A percentile compares a stretch with the other conserved stretches of the same genome.
phyloP scores from a whole-genome alignment of 768 basidiomycete species.

The Pleurotus tuber-regium region DNA sequence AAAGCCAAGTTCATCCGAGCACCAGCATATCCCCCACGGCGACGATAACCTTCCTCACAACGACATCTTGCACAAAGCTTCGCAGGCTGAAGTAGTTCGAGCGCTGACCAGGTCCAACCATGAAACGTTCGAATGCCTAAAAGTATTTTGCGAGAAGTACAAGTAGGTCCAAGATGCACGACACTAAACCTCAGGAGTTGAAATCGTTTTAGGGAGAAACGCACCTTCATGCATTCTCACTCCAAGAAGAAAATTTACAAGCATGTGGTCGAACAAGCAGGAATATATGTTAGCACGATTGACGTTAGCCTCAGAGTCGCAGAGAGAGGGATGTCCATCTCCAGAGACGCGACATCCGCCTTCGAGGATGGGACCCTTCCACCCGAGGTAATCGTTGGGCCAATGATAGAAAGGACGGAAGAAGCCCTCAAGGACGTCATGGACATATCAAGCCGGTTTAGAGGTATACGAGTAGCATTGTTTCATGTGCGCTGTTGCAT shows the following conservation, averaged over 20 bases:
- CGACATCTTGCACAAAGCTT: neutral
- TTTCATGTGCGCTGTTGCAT: neutral
- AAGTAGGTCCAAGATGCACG: neutral
- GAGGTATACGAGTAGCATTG: neutral
- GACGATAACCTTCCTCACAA: neutral
- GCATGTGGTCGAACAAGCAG: neutral
- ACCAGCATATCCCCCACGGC: neutral
- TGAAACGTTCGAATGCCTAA: conserved; percentile 6
- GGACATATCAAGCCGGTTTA: neutral
- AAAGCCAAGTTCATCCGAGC: neutral
- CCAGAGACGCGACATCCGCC: neutral
- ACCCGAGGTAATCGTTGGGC: neutral
- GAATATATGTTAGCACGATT: neutral
- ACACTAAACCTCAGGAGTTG: neutral
- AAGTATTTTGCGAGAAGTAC: conserved; percentile 6
- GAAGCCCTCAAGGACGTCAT: neutral
- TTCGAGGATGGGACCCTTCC: neutral
- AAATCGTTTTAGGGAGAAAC: neutral
- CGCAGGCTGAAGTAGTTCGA: neutral
- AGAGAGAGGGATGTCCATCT: neutral
- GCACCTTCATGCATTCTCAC: neutral
- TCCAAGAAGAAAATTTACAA: neutral
- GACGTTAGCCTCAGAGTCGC: neutral
- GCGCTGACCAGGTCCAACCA: conserved; percentile 4
- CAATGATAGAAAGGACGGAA: neutral